Base-by-base conservation (phyloP, 2,329 filamentous ascomycete species). In the Rugonectria rugulosa region DNA sequence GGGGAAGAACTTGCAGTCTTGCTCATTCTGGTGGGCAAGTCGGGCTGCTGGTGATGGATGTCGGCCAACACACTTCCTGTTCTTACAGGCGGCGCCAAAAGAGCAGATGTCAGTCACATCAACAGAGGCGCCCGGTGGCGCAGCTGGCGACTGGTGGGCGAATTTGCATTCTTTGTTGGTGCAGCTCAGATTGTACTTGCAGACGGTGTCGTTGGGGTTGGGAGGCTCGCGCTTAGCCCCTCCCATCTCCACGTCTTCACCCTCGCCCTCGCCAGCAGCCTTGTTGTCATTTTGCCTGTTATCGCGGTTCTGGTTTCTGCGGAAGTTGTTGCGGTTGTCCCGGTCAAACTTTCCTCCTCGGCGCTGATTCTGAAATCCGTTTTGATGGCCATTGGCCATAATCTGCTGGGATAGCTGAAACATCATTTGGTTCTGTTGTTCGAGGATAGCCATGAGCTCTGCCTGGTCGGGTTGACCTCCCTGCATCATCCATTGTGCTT, bases 21-120 rank as follows among this genome's bases (percentile, higher is more conserved):
- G 87, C 72, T 95, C 90, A 56, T 87, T 83, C 75, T 96, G 90
- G 71, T 94, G 91, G 21, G 88, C 87, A 46, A 85, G 78, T 72
- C 87, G 91, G 65, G 90, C 84, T 6, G 94, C 92, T 2, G 95
- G 95, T 6, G 93, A 97, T 3, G 95, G 95, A 73, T 99, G 95
- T 56, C 92, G 90, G 24, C 85, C 93, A 8, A 90, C 90, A 70
- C 95, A 99, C 77, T 98, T 98, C 68, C 86, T 84, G 80, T 98
- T 99, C 77, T 95, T 96, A 85, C 95, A 99, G 8, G 92, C 92
- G 2, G 87, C 92, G 17, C 92, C 94, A 67, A 90, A 98, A 15
- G 84, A 84, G 78, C 95, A 99, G 15, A 83, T 81, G 68, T 96
- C 92, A 55, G 81, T 85, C 63, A 93, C 82, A 72, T 98, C 95